Base-by-base conservation (phyloP, 2,329 filamentous ascomycete genomes). In the Diplodia intermedia region DNA sequence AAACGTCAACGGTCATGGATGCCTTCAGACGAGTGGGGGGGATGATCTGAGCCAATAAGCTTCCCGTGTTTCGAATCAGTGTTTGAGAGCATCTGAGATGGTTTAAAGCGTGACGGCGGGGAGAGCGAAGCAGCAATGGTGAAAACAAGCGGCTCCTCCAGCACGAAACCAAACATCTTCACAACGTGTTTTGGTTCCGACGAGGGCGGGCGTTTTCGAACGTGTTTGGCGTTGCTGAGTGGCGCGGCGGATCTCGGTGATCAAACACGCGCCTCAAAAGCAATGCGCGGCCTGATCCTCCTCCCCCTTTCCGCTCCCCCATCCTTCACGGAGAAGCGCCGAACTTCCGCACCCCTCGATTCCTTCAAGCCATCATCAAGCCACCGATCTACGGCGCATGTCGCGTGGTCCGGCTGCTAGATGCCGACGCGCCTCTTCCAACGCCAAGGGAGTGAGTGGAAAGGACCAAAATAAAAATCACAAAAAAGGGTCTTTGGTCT, bases 221-320 rank as follows among this genome's bases (percentile, higher is more conserved):
- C 20, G 52, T 26, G 15, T 49, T 26, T 52, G 60, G 60, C 50
- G 43, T 52, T 52, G n/a, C 26, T 61, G 43, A 52, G 60, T 63
- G 60, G 60, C 60, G 60, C 60, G 60, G 60, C 47, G 60, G 60
- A 63, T 63, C 60, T 63, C 60, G 60, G 60, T 63, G 60, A 63
- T 63, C 60, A 63, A 63, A 63, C 60, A 38, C 5, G 23, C 40
- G 57, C 57, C 26, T 63, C 60, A 53, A 47, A 47, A 20, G 60
- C 31, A 63, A 31, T 1, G 29, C 43, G 43, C 47, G 31, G 47
- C 36, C 29, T 8, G 20, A 20, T 49, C 23, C 47, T 49, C 23
- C 47, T 63, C 31, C 20, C 36, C 43, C 26, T 36, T 26, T n/a
- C 36, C 36, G 31, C 7, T 14, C 31, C 40, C 43, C n/a, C 43